Conservation (phyloP, 2,329 filamentous ascomycete genomes). For the Fusarium ramigenum region DNA sequence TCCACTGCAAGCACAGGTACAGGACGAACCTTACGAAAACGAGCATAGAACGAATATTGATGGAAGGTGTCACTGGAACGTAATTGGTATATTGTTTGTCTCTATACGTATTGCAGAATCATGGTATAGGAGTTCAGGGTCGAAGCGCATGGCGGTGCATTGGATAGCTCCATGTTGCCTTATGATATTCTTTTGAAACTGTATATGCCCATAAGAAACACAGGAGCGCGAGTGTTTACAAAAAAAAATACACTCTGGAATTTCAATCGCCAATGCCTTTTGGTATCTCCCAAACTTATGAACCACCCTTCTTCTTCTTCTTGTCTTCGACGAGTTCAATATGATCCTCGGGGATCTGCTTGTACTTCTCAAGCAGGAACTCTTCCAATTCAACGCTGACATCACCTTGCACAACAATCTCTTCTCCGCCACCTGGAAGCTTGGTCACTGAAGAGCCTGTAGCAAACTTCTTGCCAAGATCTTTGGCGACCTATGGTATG, state of each 20-base stretch:
- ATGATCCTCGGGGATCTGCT: slow-evolving; percentile 92
- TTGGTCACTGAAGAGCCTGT: slow-evolving; percentile 95
- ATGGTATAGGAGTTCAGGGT: slow-evolving; percentile 35
- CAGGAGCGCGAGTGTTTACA: slow-evolving; percentile 33
- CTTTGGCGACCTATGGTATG: slow-evolving; percentile 74
- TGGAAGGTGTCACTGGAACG: background rate
- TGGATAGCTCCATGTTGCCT: slow-evolving; percentile 21
- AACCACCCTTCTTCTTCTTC: slow-evolving; percentile 73
- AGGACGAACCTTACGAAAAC: slow-evolving; percentile 65
- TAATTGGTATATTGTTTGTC: slow-evolving; percentile 2
- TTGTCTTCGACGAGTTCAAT: slow-evolving; percentile 96
- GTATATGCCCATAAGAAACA: slow-evolving; percentile 22
- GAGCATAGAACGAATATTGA: slow-evolving; percentile 48
- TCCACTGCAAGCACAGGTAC: slow-evolving; percentile 55
- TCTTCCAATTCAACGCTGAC: slow-evolving; percentile 94
- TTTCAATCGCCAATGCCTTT: slow-evolving; percentile 34
- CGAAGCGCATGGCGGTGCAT: slow-evolving; percentile 15
- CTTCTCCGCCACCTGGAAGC: slow-evolving; percentile 83
- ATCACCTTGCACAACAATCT: slow-evolving; percentile 98
- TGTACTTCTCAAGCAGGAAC: slow-evolving; percentile 88
- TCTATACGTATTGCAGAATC: slow-evolving; percentile 4
- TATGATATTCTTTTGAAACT: slow-evolving; percentile 18
- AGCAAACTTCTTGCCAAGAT: slow-evolving; percentile 98
- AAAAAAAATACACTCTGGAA: slow-evolving; percentile 1
- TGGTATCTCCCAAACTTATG: slow-evolving; percentile 26